phyloP scores from a whole-genome alignment of 164 flowering plant species.

The Cinnamomum micranthum region DNA sequence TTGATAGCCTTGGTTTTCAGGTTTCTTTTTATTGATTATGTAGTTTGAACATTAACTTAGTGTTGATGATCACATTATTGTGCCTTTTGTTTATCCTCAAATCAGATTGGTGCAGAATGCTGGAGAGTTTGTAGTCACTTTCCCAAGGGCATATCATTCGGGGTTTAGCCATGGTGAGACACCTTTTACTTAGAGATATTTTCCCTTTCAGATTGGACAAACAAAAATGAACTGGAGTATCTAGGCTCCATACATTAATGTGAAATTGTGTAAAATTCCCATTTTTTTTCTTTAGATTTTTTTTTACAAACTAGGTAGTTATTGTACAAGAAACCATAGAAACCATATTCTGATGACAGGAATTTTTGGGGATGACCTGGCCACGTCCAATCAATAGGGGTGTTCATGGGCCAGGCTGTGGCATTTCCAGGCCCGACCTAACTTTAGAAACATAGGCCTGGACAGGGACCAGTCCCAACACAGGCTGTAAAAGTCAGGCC shows the following conservation, averaged over 20 bases:
- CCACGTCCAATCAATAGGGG: too few relatives aligned
- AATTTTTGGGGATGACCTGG: too few relatives aligned
- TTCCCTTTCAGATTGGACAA: background rate
- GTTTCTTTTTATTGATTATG: background rate
- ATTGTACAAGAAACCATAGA: too few relatives aligned
- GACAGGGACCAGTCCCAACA: too few relatives aligned
- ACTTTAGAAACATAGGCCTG: too few relatives aligned
- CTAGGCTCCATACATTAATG: background rate
- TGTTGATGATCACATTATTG: background rate
- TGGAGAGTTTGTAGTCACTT: slow-evolving; percentile 98
- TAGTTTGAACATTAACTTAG: slow-evolving; percentile 4
- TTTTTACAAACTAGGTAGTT: background rate
- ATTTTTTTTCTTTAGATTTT: background rate
- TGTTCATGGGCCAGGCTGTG: too few relatives aligned
- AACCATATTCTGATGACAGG: too few relatives aligned
- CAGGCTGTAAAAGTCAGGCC: too few relatives aligned
- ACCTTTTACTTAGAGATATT: slow-evolving; percentile 7
- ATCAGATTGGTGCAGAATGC: slow-evolving; percentile 95
- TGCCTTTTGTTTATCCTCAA: slow-evolving; percentile 17
- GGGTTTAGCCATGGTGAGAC: slow-evolving; percentile 96
- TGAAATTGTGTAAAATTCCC: background rate
- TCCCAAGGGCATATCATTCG: slow-evolving; percentile 97
- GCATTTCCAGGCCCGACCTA: too few relatives aligned
- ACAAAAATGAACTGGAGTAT: slow-evolving; percentile 3
- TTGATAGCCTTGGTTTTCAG: background rate